A percentile compares a stretch with the other conserved stretches of the same genome.
phyloP scores from a whole-genome alignment of 805 yeast genomes.

The Wickerhamomyces alni region DNA sequence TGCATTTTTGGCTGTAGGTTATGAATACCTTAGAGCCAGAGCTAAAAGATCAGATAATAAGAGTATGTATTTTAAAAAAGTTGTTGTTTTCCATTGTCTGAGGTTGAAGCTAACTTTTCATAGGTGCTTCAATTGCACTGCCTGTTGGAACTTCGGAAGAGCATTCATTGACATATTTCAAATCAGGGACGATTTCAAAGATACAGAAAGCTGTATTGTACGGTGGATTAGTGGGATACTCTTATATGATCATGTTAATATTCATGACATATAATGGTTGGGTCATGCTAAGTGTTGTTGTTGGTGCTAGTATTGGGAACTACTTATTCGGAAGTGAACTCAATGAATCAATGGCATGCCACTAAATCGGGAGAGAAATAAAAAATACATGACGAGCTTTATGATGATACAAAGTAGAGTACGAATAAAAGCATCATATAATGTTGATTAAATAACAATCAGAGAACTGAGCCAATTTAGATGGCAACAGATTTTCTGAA shows the following conservation, averaged over 20 bases:
- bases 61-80: slow-evolving; percentile 14
- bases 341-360: slow-evolving; percentile 23
- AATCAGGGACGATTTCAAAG: slow-evolving; percentile 11
- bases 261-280: slow-evolving; percentile 88
- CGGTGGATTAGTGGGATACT: slow-evolving; percentile 62
- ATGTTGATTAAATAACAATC: too few relatives aligned
- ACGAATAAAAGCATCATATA: too few relatives aligned
- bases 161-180: slow-evolving; percentile 1
- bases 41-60: slow-evolving; percentile 13
- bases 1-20: slow-evolving; percentile 43
- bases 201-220: slow-evolving; percentile 40
- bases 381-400: background rate
- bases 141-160: slow-evolving; percentile 5
- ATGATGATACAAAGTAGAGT: background rate
- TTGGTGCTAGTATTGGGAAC: slow-evolving; percentile 70
- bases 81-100: too few relatives aligned
- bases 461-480: too few relatives aligned
- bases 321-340: slow-evolving; percentile 45
- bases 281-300: slow-evolving; percentile 68
- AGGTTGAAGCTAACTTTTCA: background rate
- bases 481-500: slow-evolving; percentile 52
- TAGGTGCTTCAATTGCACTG: slow-evolving; percentile 5
- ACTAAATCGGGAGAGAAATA: slow-evolving; percentile 5
- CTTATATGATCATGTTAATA: slow-evolving; percentile 69
- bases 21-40: slow-evolving; percentile 47